Conservation (phyloP, 441 rosid species). For the Populus hybrid region DNA sequence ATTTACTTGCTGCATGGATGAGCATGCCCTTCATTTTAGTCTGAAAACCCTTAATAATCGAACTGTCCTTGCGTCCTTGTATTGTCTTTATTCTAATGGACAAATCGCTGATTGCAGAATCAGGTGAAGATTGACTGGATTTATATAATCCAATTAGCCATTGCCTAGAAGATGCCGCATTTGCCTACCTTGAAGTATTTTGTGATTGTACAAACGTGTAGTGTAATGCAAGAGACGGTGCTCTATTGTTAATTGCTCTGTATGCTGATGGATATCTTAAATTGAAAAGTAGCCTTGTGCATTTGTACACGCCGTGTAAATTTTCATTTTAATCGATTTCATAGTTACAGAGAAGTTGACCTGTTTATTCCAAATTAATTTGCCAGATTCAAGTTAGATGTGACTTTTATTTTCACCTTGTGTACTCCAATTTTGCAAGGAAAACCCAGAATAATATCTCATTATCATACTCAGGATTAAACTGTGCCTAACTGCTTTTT, state of each 20-base stretch:
- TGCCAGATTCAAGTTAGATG: no score
- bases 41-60: neutral
- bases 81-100: neutral
- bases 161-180: neutral
- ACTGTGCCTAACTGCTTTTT: no score
- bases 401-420: no score
- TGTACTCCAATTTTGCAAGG: no score
- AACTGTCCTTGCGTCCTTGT: neutral
- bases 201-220: neutral
- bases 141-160: neutral
- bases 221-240: neutral
- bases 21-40: neutral
- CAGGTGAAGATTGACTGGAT: constrained; percentile 41
- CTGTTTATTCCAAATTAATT: no score
- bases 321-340: neutral
- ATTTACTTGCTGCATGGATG: neutral
- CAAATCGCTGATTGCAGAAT: constrained; percentile 36
- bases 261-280: neutral
- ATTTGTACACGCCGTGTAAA: neutral
- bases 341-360: neutral
- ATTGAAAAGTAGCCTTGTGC: neutral
- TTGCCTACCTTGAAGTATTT: neutral
- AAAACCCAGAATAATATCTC: no score
- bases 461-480: no score
- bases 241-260: neutral